phyloP scores from a whole-genome alignment of 805 yeast genomes.

The Pichia membranifaciens region DNA sequence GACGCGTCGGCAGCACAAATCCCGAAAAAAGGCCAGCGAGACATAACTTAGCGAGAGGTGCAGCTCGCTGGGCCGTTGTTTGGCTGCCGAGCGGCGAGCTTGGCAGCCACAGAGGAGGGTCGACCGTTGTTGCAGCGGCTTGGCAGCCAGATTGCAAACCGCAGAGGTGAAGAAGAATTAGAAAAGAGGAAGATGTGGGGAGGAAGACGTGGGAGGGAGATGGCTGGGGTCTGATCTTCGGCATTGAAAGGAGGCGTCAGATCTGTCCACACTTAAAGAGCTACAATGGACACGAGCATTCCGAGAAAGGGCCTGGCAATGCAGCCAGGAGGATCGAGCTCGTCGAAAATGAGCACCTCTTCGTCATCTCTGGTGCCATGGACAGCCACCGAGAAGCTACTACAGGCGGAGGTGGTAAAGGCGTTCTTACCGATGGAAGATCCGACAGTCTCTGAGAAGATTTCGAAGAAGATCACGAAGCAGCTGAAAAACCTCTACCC shows the following conservation, averaged over 20 bases:
- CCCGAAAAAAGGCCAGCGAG: too few relatives aligned
- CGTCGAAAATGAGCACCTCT: not conserved
- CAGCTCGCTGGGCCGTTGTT: too few relatives aligned
- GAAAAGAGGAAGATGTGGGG: too few relatives aligned
- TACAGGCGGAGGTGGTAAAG: conserved; percentile 9
- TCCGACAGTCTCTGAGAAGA: not conserved
- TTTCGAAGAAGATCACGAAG: conserved; percentile 1
- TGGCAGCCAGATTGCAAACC: too few relatives aligned
- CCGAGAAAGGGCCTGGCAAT: not conserved
- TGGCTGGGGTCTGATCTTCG: too few relatives aligned
- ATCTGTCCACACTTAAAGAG: not conserved
- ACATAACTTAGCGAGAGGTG: too few relatives aligned
- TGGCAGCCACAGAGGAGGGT: too few relatives aligned
- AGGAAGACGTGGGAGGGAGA: too few relatives aligned
- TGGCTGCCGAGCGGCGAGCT: too few relatives aligned
- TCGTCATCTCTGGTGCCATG: conserved; percentile 1
- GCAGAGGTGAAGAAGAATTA: too few relatives aligned
- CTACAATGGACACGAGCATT: not conserved
- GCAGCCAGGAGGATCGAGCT: not conserved
- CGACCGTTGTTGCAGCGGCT: too few relatives aligned
- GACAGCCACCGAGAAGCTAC: conserved; percentile 7
- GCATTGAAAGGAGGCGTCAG: not conserved
- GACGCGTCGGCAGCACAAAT: too few relatives aligned
- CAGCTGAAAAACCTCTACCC: conserved; percentile 12
- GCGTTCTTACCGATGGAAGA: conserved; percentile 7